Percentiles rank a stretch among this genome's conserved stretches.
Conservation (phyloP, 805 yeast species). For the Cyberlindnera sargentensis region DNA sequence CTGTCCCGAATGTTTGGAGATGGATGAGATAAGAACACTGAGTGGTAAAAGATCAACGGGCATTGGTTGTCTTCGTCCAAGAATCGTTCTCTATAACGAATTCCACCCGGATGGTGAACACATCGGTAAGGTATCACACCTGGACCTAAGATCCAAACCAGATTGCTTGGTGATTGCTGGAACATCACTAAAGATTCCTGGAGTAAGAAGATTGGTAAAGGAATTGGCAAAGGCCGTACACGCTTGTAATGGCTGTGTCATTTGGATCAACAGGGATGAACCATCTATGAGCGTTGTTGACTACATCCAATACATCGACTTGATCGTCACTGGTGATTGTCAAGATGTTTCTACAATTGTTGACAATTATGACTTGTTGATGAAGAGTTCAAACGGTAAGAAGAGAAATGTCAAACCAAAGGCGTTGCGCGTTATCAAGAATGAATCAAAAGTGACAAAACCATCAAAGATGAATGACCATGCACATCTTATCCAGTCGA, state of each 20-base stretch:
- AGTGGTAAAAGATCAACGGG: constrained; percentile 64
- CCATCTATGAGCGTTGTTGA: constrained; percentile 45
- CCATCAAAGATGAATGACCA: constrained; percentile 4
- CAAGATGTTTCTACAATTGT: constrained; percentile 40
- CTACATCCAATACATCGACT: constrained; percentile 45
- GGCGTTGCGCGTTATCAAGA: background rate
- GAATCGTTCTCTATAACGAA: constrained; percentile 67
- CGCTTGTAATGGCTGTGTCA: constrained; percentile 48
- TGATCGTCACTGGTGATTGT: constrained; percentile 60
- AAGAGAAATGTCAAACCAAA: background rate
- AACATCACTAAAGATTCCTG: constrained; percentile 77
- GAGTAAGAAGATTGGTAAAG: constrained; percentile 53
- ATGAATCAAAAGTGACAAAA: constrained; percentile 1
- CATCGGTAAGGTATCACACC: constrained; percentile 67
- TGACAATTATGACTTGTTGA: constrained; percentile 18
- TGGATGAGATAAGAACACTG: constrained; percentile 45
- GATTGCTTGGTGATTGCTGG: constrained; percentile 81
- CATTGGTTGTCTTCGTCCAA: constrained; percentile 54
- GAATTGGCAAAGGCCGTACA: constrained; percentile 55
- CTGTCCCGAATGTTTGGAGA: constrained; percentile 61
- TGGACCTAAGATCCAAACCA: constrained; percentile 57
- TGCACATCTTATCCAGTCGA: constrained; percentile 14
- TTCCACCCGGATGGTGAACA: constrained; percentile 83
- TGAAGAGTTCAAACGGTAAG: constrained; percentile 3
- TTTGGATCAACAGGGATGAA: constrained; percentile 55